Percentiles rank a stretch among this genome's conserved stretches.
These are phyloP conservation scores for Priceomyces medius DNA, from an alignment of 805 yeast species.

Conservation along the genomic window DNA sequence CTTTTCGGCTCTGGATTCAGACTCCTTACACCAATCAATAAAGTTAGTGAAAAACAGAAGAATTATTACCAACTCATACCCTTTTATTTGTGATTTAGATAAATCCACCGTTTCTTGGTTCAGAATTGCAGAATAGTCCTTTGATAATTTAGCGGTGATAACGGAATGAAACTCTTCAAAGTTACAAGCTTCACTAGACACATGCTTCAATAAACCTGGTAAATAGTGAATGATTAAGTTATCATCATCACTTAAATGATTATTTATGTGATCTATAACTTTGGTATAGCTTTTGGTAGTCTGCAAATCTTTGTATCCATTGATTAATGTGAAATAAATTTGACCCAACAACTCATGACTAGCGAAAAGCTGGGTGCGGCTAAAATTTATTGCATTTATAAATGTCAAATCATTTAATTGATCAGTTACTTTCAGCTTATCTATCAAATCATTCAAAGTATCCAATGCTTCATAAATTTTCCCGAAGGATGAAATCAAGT, in stretches of 20 bases:
- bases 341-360: constrained; percentile 75
- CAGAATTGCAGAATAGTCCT: constrained; percentile 25
- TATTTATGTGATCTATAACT: constrained; percentile 44
- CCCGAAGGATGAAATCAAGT: constrained; percentile 54
- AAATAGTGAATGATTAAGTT: constrained; percentile 60
- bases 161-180: constrained; percentile 38
- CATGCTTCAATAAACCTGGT: constrained; percentile 54
- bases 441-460: constrained; percentile 50
- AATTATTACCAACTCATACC: constrained; percentile 44
- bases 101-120: constrained; percentile 28
- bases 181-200: constrained; percentile 35
- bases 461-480: constrained; percentile 56
- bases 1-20: constrained; percentile 36
- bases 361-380: constrained; percentile 59
- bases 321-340: constrained; percentile 53
- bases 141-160: constrained; percentile 29
- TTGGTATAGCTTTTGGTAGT: constrained; percentile 32
- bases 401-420: constrained; percentile 47
- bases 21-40: constrained; percentile 65
- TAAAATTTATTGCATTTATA: constrained; percentile 45
- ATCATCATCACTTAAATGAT: constrained; percentile 57
- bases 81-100: constrained; percentile 29
- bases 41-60: constrained; percentile 55
- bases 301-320: constrained; percentile 33
- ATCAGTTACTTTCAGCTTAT: constrained; percentile 48